A percentile compares a stretch with the other conserved stretches of the same genome.
These are phyloP conservation scores for Macadamia integrifolia DNA, from an alignment of 164 flowering plant genomes.

Conservation along the genomic window DNA sequence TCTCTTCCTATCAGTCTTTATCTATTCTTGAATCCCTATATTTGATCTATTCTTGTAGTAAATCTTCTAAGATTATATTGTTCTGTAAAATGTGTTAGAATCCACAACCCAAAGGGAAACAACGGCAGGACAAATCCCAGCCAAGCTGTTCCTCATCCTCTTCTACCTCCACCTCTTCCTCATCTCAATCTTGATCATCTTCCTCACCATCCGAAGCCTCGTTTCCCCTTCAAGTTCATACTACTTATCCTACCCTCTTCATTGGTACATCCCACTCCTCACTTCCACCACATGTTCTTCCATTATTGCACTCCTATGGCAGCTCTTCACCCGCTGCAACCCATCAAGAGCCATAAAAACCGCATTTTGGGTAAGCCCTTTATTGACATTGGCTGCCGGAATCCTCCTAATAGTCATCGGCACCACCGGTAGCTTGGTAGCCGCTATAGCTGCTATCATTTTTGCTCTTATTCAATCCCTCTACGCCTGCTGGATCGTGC, in stretches of 20 bases:
- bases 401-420: conserved; percentile 34
- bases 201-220: conserved; percentile 33
- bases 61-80: too few relatives aligned
- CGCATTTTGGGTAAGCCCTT: conserved; percentile 56
- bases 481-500: conserved; percentile 49
- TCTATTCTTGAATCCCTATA: too few relatives aligned
- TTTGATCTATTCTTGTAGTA: too few relatives aligned
- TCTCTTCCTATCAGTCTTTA: too few relatives aligned
- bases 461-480: conserved; percentile 37
- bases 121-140: conserved; percentile 8
- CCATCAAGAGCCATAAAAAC: conserved; percentile 33
- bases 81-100: conserved; percentile 11
- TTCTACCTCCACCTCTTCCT: conserved; percentile 37
- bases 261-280: conserved; percentile 49
- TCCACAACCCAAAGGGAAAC: not conserved
- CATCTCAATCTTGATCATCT: conserved; percentile 21
- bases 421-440: conserved; percentile 24
- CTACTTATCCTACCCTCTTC: conserved; percentile 28
- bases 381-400: conserved; percentile 29
- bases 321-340: conserved; percentile 15
- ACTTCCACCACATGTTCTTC: conserved; percentile 30
- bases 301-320: conserved; percentile 33
- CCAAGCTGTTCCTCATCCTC: conserved; percentile 21
- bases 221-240: not conserved
- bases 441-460: conserved; percentile 25